These are phyloP conservation scores for Annona squamosa DNA, from an alignment of 164 flowering plant species.

Conservation along the genomic window DNA sequence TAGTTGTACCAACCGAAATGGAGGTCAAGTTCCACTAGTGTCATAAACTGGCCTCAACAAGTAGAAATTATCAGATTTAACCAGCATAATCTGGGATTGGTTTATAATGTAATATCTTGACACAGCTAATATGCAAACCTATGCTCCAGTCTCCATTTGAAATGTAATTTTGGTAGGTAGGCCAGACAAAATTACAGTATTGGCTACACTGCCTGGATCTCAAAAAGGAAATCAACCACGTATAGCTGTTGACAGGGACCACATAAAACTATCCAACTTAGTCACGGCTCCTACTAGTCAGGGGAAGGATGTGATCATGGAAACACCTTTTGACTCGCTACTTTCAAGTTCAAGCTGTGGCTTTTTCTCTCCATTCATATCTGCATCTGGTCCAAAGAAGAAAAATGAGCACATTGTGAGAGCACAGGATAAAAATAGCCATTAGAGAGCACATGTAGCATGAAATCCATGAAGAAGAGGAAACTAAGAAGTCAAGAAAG, in stretches of 20 bases:
- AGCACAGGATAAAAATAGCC: not conserved
- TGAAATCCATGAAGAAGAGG: not conserved
- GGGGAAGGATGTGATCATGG: not conserved
- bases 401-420: not conserved
- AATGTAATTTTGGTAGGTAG: not conserved
- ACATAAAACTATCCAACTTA: not conserved
- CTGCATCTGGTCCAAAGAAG: slow-evolving; percentile 27
- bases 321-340: slow-evolving; percentile 55
- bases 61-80: not conserved
- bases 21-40: not conserved
- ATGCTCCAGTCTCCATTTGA: not conserved
- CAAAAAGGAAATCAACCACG: no score
- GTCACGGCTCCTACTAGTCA: not conserved
- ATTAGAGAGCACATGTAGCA: not conserved
- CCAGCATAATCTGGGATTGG: not conserved
- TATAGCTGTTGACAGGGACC: not conserved
- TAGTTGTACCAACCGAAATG: not conserved
- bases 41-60: not conserved
- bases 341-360: slow-evolving; percentile 52
- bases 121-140: not conserved
- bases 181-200: not conserved
- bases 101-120: not conserved
- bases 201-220: not conserved
- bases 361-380: slow-evolving; percentile 37
- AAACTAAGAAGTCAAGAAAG: not conserved